Evolutionary conservation across 306 rosid species (phyloP), one percentile per base, ranked within the genome.

Genomic region (Coriaria nepalensis): DNA sequence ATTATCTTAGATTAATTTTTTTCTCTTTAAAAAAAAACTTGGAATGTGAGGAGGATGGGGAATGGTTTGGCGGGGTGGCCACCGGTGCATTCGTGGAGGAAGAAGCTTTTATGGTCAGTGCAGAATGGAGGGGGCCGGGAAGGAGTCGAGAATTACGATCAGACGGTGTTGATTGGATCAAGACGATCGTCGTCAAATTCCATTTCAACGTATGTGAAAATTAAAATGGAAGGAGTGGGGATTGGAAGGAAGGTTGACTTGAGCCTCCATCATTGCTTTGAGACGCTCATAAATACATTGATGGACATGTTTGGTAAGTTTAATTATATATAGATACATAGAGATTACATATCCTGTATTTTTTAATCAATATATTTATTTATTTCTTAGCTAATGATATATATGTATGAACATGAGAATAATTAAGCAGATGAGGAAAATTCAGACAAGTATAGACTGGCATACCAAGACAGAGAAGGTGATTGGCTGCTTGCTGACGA

Each of bases 161-260:
- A 51, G 51, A 40, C 38, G 62, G 57, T 45, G 34, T 51, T 52
- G 71, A 59, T 63, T 43, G 59, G 49, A 7, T 52, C 32, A 5
- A 32, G 71, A 40, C 53, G 55, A 43, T 56, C 66, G 2, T 20
- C 3, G 3, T 20, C 29, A 20, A 20, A 20, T 20, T 20, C 3
- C 2, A 60, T 52, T 38, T 59, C 57, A 7, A 47, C 53, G 49
- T 79, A 66, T 55, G 87, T 90, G 39, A 90, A 90, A 67, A 94
- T 84, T 62, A 84, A 77, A 71, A 85, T 90, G 97, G 97, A 90
- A 38, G 97, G 95, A 45, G 78, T 73, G 7, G 87, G 76, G 37
- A 90, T 90, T 6, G 94, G 78, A 6, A 59, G 97, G 53, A 90
- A 90, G 66, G 53, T 90, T 52, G 78, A 90, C 66, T 61, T 90